Conservation (phyloP, 305 asterid species). For the Ilex paraguariensis region DNA sequence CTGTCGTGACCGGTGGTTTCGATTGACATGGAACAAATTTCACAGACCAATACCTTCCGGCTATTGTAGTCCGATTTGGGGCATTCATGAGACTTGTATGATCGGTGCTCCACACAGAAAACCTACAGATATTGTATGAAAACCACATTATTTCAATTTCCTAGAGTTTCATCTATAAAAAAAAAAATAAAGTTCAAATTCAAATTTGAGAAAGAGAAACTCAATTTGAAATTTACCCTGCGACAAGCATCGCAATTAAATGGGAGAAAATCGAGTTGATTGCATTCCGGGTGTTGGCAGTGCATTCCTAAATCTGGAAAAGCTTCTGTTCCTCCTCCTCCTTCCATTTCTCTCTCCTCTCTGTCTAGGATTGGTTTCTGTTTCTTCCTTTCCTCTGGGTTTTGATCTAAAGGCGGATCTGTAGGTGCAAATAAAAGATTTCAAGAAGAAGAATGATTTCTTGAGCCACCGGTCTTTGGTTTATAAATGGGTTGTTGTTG, state of each 20-base stretch:
- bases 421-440: too few species aligned
- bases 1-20: conserved; percentile 55
- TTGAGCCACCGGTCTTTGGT: too few species aligned
- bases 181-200: neutral
- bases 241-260: conserved; percentile 66
- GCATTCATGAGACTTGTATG: conserved; percentile 63
- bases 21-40: conserved; percentile 53
- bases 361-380: neutral
- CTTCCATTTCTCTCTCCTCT: conserved; percentile 4
- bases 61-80: conserved; percentile 52
- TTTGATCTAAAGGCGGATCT: too few species aligned
- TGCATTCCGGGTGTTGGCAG: conserved; percentile 65
- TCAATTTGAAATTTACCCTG: conserved; percentile 20
- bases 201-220: neutral
- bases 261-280: conserved; percentile 85
- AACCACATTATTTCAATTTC: neutral
- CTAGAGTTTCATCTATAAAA: too few species aligned
- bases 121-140: conserved; percentile 23
- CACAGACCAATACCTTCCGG: conserved; percentile 74
- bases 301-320: conserved; percentile 83
- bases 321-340: conserved; percentile 84
- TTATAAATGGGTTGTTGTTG: too few species aligned
- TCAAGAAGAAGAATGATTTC: too few species aligned
- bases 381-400: neutral
- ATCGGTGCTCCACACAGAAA: conserved; percentile 71